Percentiles rank a stretch among this genome's conserved stretches.
These are phyloP conservation scores for Alternaria sp. DNA, from an alignment of 2,329 filamentous ascomycete species.

Conservation along the genomic window DNA sequence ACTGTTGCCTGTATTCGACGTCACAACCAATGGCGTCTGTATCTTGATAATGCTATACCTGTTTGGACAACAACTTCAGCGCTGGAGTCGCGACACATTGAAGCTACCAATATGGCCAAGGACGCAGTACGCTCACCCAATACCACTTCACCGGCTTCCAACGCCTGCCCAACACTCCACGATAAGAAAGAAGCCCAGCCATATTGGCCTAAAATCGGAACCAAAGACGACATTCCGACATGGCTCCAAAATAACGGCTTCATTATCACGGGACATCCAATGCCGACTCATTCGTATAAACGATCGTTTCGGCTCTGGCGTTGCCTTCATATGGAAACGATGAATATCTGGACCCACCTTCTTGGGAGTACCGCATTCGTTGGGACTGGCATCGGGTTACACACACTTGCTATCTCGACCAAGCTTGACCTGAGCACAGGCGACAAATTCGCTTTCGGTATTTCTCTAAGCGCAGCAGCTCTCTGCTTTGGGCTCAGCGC, in stretches of 20 bases:
- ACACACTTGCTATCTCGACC: not conserved
- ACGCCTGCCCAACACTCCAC: not conserved
- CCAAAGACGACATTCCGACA: not conserved
- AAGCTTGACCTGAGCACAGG: not conserved
- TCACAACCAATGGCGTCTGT: not conserved
- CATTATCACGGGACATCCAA: not conserved
- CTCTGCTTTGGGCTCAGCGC: not conserved
- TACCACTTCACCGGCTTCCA: not conserved
- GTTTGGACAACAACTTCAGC: not conserved
- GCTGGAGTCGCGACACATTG: not conserved
- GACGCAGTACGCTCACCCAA: not conserved
- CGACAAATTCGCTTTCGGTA: not conserved
- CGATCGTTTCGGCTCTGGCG: conserved; percentile 2
- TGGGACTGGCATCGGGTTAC: not conserved
- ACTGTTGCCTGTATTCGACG: not conserved
- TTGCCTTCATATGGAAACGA: conserved; percentile 1
- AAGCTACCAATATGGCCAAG: not conserved
- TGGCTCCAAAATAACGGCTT: not conserved
- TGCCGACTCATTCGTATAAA: not conserved
- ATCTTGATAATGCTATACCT: not conserved
- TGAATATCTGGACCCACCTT: conserved; percentile 8
- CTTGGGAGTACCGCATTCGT: conserved; percentile 17
- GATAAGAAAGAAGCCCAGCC: not conserved
- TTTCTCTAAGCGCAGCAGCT: not conserved
- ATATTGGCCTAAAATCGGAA: not conserved